These are phyloP conservation scores for Haplosporangium sp. DNA, from an alignment of 371 early-diverging fungal species.

Conservation along the genomic window DNA sequence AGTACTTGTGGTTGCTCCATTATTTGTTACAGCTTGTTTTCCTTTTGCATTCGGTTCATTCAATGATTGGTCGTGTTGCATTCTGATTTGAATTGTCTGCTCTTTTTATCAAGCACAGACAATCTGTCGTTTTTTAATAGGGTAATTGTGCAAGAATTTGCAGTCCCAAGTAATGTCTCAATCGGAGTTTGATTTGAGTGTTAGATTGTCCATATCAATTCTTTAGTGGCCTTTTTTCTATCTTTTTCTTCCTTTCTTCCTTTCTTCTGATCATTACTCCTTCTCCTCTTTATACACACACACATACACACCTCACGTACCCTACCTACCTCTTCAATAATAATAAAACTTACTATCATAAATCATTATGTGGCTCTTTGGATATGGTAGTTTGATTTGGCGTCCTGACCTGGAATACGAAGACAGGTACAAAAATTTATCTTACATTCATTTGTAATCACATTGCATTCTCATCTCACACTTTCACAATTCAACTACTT, in stretches of 20 bases:
- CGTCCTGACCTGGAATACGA: constrained; percentile 49
- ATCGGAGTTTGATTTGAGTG: not conserved
- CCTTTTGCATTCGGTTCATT: constrained; percentile 1
- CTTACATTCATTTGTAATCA: no score
- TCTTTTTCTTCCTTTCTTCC: not conserved
- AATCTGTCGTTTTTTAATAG: no score
- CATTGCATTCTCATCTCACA: no score
- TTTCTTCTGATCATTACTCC: not conserved
- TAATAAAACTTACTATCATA: not conserved
- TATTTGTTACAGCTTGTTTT: not conserved
- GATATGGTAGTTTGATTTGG: constrained; percentile 52
- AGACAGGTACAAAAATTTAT: constrained; percentile 30
- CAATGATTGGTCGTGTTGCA: constrained; percentile 7
- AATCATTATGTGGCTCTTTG: constrained; percentile 49
- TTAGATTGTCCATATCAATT: not conserved
- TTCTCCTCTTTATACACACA: not conserved
- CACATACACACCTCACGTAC: not conserved
- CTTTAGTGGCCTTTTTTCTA: not conserved
- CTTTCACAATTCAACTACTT: not conserved
- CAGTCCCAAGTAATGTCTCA: not conserved
- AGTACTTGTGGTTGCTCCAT: not conserved
- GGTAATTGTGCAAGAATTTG: constrained; percentile 1
- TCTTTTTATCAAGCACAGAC: no score
- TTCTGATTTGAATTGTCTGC: not conserved
- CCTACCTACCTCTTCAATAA: not conserved